These are phyloP conservation scores for Tetradesmus obliquus DNA, from an alignment of 139 green algal genomes.

Conservation along the genomic window DNA sequence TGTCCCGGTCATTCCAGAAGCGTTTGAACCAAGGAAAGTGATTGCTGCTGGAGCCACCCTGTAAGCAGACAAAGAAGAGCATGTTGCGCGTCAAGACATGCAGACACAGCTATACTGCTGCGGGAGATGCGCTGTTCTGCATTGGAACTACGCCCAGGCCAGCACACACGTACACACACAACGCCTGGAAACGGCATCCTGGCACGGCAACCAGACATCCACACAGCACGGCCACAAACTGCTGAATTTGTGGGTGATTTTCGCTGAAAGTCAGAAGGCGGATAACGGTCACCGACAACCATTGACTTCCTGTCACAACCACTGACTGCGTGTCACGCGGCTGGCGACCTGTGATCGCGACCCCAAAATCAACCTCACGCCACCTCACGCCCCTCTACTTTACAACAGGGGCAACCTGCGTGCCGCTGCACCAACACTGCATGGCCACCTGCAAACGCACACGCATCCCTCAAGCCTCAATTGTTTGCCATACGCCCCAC, in stretches of 20 bases:
- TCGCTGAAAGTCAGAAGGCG: too few species aligned
- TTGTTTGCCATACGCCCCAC: too few species aligned
- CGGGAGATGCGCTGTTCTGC: not conserved
- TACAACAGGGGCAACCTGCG: too few species aligned
- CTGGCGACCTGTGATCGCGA: too few species aligned
- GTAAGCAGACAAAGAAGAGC: not conserved
- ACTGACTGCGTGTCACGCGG: too few species aligned
- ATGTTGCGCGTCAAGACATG: not conserved
- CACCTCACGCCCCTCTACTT: too few species aligned
- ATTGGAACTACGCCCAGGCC: not conserved
- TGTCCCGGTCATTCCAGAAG: constrained; percentile 83
- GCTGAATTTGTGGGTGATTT: too few species aligned
- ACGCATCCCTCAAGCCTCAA: not conserved
- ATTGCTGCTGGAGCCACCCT: constrained; percentile 50
- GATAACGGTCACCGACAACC: too few species aligned
- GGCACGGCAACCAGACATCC: not conserved
- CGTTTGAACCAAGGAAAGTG: constrained; percentile 59
- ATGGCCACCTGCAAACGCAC: not conserved
- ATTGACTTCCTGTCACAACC: too few species aligned
- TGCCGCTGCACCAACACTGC: not conserved
- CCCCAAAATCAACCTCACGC: too few species aligned
- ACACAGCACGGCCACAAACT: too few species aligned
- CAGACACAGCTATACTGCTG: not conserved
- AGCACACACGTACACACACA: not conserved
- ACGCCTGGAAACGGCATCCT: not conserved